Evolutionary conservation across 2,329 filamentous ascomycete genomes (phyloP).

Genomic region (Monilinia laxa): DNA sequence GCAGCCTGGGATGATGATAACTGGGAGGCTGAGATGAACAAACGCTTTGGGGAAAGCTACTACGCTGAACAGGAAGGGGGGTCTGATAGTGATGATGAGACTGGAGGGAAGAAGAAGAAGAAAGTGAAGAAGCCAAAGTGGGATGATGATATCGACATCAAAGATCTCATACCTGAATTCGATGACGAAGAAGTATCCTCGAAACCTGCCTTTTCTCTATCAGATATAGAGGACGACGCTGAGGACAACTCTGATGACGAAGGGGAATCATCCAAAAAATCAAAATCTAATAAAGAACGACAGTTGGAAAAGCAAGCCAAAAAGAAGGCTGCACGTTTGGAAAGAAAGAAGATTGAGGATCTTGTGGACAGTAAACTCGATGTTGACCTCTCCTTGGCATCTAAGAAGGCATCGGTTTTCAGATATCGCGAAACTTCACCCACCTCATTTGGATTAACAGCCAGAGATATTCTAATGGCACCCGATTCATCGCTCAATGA

Average conservation of each 20-base stretch:
- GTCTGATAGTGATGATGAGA: slow-evolving; percentile 58
- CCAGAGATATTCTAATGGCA: slow-evolving; percentile 85
- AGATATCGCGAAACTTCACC: slow-evolving; percentile 94
- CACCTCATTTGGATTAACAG: slow-evolving; percentile 82
- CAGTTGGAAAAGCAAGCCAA: slow-evolving; percentile 58
- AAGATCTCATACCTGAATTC: slow-evolving; percentile 85
- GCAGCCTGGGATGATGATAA: slow-evolving; percentile 83
- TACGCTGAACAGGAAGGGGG: slow-evolving; percentile 70
- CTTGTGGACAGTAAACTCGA: slow-evolving; percentile 81
- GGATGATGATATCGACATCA: slow-evolving; percentile 98
- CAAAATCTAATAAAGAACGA: slow-evolving; percentile 59
- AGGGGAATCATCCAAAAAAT: slow-evolving; percentile 50
- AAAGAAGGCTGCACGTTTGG: slow-evolving; percentile 73
- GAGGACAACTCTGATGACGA: slow-evolving; percentile 47
- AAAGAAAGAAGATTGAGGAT: slow-evolving; percentile 80
- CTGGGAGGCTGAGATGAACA: slow-evolving; percentile 90
- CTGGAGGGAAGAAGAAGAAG: slow-evolving; percentile 55
- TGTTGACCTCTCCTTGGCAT: slow-evolving; percentile 62
- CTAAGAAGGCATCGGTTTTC: slow-evolving; percentile 58
- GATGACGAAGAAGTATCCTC: slow-evolving; percentile 56
- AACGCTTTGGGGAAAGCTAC: slow-evolving; percentile 85
- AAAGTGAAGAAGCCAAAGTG: slow-evolving; percentile 80
- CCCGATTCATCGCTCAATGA: slow-evolving; percentile 85
- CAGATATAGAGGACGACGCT: slow-evolving; percentile 48
- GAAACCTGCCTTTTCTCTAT: slow-evolving; percentile 55